Evolutionary conservation across 495 filamentous ascomycete genomes (phyloP).

Genomic region (Cercophora scortea): DNA sequence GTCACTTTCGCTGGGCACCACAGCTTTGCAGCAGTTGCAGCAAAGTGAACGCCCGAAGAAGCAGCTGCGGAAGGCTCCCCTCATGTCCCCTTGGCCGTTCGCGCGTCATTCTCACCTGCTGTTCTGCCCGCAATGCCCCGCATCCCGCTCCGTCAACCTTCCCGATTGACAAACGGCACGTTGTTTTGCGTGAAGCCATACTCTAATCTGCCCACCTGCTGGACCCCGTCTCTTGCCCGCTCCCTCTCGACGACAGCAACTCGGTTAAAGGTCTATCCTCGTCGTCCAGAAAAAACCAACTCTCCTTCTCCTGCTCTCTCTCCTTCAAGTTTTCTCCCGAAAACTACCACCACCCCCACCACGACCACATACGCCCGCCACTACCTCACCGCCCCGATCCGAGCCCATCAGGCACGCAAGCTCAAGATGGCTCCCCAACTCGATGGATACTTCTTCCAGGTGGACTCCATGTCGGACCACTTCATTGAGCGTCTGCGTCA

Average conservation of each 20-base stretch:
- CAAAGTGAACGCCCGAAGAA: too few relatives aligned
- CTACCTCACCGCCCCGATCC: constrained; percentile 39
- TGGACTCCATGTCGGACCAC: constrained; percentile 66
- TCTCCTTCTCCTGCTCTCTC: neutral
- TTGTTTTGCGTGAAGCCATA: too few relatives aligned
- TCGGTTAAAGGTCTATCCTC: neutral
- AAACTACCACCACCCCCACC: neutral
- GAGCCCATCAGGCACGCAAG: constrained; percentile 48
- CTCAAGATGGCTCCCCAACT: constrained; percentile 83
- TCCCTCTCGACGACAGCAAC: neutral
- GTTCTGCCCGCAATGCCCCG: constrained; percentile 26
- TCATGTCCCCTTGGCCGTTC: too few relatives aligned
- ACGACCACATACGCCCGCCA: constrained; percentile 12
- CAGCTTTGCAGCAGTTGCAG: too few relatives aligned
- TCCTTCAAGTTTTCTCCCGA: neutral
- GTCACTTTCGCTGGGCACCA: too few relatives aligned
- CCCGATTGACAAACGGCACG: constrained; percentile 9
- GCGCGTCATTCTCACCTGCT: neutral
- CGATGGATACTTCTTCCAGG: constrained; percentile 80
- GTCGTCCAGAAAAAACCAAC: neutral
- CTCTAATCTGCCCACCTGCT: too few relatives aligned
- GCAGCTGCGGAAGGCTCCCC: too few relatives aligned
- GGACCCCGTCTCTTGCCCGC: too few relatives aligned
- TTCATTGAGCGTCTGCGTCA: constrained; percentile 91
- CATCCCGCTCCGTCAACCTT: constrained; percentile 27